phyloP scores from a whole-genome alignment of 805 yeast genomes.

The Starmera dryadoides region DNA sequence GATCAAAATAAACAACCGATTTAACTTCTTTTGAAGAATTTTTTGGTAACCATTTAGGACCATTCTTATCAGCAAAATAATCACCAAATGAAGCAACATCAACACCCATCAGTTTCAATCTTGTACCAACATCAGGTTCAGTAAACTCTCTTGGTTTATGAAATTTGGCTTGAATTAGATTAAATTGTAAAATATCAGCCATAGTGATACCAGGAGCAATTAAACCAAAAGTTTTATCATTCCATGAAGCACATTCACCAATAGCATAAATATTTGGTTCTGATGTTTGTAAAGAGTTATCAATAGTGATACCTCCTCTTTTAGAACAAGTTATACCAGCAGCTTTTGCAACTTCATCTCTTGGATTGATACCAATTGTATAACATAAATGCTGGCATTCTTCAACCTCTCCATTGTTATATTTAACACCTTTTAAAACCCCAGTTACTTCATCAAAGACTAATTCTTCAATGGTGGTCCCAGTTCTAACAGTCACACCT shows the following conservation, averaged over 20 bases:
- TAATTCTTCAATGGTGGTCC: slow-evolving; percentile 41
- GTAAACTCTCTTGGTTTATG: slow-evolving; percentile 22
- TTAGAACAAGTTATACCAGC: slow-evolving; percentile 17
- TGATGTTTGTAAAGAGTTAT: slow-evolving; percentile 21
- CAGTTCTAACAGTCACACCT: slow-evolving; percentile 46
- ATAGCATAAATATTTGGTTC: slow-evolving; percentile 24
- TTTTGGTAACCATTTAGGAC: slow-evolving; percentile 27
- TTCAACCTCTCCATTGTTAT: slow-evolving; percentile 22
- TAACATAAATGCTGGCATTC: slow-evolving; percentile 26
- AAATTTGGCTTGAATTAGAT: slow-evolving; percentile 26
- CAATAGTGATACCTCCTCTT: slow-evolving; percentile 24
- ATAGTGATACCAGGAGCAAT: slow-evolving; percentile 33
- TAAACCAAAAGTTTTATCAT: slow-evolving; percentile 26
- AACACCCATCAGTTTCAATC: slow-evolving; percentile 30
- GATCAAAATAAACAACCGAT: slow-evolving; percentile 24
- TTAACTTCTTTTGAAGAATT: slow-evolving; percentile 17
- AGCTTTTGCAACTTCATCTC: slow-evolving; percentile 25
- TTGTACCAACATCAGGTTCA: slow-evolving; percentile 28
- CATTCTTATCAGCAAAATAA: slow-evolving; percentile 26
- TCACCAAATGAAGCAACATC: slow-evolving; percentile 33
- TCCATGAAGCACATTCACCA: slow-evolving; percentile 32
- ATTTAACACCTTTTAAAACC: slow-evolving; percentile 18
- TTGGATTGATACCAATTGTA: slow-evolving; percentile 28
- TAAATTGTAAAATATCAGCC: slow-evolving; percentile 29
- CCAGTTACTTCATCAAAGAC: slow-evolving; percentile 23